Evolutionary conservation across 345 rosid genomes (phyloP), one percentile per base, ranked within the genome.

Genomic region (Lumnitzera littorea): DNA sequence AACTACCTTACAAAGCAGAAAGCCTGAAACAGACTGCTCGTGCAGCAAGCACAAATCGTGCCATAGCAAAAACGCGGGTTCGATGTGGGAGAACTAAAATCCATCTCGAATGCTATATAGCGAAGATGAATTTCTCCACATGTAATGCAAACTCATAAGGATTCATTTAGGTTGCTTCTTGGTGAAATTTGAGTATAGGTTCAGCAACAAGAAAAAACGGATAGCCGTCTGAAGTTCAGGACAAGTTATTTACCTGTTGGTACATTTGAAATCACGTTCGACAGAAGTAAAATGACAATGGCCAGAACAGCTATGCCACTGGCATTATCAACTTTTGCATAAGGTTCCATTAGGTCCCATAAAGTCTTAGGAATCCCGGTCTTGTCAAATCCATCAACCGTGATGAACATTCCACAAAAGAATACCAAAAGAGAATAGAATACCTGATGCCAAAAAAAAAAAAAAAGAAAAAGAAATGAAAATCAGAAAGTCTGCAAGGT

Each of bases 351-450:
- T 4, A 77, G 46, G 50, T 85, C 81, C 91, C 97, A 90, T 6
- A 87, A 58, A 58, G 67, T 56, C 11, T 85, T 82, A 43, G 97
- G 97, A 36, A 90, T 80, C 59, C 88, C 97, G 41, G 91, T 85
- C 76, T 65, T 80, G 72, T 90, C 82, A 63, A 90, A 90, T 53
- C 92, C 95, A 25, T 82, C 76, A 0, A 90, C 88, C 0, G 97
- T 83, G 70, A 90, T 83, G 50, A 87, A 87, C 95, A 87, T 87
- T 46, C 97, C 95, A 8, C 95, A 87, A 49, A 90, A 87, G 87
- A 90, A 87, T 6, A 87, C 57, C 69, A 90, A 48, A 46, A 90
- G 92, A 10, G 90, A 80, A 61, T 80, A 90, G 3, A 95, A 90
- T 12, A 87, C 91, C 94, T 89, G 82, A 7, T 11, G 31, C 48